A percentile compares a stretch with the other conserved stretches of the same genome.
These are phyloP conservation scores for Colletotrichum tropicicola DNA, from an alignment of 2,329 filamentous ascomycete species.

Conservation along the genomic window DNA sequence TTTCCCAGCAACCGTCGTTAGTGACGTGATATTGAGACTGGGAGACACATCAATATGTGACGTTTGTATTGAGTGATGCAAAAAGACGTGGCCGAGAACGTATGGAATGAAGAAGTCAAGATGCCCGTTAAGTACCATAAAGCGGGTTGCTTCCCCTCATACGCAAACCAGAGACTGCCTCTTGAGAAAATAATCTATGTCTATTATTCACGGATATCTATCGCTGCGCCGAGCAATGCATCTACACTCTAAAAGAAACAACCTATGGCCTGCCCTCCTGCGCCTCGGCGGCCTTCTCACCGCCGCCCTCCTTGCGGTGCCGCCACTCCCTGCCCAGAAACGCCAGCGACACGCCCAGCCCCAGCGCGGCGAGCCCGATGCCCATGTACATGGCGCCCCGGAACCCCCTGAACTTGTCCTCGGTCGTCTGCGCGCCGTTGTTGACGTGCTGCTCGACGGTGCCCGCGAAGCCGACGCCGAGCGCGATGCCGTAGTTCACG, in stretches of 20 bases:
- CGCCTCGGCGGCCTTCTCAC: conserved; percentile 8
- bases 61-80: no score
- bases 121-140: no score
- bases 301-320: neutral
- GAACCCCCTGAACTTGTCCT: conserved; percentile 43
- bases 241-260: neutral
- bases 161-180: no score
- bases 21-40: no score
- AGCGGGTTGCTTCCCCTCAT: no score
- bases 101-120: no score
- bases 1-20: no score
- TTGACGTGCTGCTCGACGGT: conserved; percentile 62
- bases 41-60: no score
- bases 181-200: no score
- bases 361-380: conserved; percentile 42
- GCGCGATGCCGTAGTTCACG: conserved; percentile 74
- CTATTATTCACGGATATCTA: neutral
- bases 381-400: conserved; percentile 51
- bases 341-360: conserved; percentile 4
- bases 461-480: conserved; percentile 72
- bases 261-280: neutral
- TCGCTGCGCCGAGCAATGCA: neutral
- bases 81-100: no score
- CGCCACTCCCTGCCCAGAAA: conserved; percentile 27
- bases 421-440: conserved; percentile 23